Evolutionary conservation across 2,329 filamentous ascomycete genomes (phyloP).

Genomic region (Teratosphaeriaceae sp.): DNA sequence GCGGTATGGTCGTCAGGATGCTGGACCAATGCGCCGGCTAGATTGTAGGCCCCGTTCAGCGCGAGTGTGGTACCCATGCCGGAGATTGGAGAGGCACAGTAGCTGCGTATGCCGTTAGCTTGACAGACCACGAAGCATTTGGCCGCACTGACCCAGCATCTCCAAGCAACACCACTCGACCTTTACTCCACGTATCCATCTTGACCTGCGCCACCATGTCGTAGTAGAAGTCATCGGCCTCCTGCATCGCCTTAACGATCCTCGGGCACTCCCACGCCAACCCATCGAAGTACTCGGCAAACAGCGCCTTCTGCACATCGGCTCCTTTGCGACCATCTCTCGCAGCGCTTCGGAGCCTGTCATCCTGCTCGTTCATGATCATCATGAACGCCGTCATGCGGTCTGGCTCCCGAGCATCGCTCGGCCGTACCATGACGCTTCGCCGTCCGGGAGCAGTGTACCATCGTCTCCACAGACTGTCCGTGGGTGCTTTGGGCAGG

Average conservation of each 20-base stretch:
- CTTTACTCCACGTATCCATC: constrained; percentile 23
- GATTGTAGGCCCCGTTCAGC: constrained; percentile 28
- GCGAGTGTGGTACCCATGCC: constrained; percentile 32
- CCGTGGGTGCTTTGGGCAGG: constrained; percentile 17
- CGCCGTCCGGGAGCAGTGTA: constrained; percentile 24
- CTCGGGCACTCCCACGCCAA: constrained; percentile 24
- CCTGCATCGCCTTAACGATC: constrained; percentile 22
- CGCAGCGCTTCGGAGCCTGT: constrained; percentile 14
- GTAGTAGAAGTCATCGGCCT: constrained; percentile 28
- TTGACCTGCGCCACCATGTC: constrained; percentile 26
- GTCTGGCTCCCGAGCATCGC: constrained; percentile 10
- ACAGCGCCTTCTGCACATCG: constrained; percentile 21
- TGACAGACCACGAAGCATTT: constrained; percentile 2
- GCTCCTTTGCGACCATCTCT: constrained; percentile 11
- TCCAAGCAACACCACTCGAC: constrained; percentile 24
- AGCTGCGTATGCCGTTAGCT: constrained; percentile 9
- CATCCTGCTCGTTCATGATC: constrained; percentile 18
- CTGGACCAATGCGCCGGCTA: constrained; percentile 23
- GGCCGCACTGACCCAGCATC: constrained; percentile 27
- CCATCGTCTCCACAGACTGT: constrained; percentile 26
- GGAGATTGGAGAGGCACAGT: constrained; percentile 25
- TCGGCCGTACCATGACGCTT: constrained; percentile 26
- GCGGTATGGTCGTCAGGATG: constrained; percentile 14
- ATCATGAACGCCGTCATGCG: constrained; percentile 21
- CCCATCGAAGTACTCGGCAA: constrained; percentile 21